Evolutionary conservation across 2,329 filamentous ascomycete species (phyloP).

Genomic region (Myriosclerotinia scirpicola): DNA sequence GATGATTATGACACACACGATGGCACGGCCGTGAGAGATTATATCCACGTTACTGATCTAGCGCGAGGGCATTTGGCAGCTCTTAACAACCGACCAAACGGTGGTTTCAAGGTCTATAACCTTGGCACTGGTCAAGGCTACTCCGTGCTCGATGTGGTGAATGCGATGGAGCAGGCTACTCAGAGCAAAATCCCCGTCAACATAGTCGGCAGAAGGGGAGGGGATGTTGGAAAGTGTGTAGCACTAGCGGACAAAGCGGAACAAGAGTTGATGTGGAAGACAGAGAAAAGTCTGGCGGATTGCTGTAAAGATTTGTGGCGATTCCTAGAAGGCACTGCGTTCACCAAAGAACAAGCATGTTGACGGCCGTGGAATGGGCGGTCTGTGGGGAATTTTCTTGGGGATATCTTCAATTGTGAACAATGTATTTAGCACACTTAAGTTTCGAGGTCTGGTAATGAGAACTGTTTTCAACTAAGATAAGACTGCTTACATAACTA

Average conservation of each 20-base stretch:
- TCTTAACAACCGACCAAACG: conserved; percentile 40
- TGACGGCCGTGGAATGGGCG: neutral
- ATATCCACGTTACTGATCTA: conserved; percentile 66
- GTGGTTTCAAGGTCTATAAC: conserved; percentile 48
- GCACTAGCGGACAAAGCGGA: conserved; percentile 45
- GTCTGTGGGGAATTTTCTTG: neutral
- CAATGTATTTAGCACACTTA: neutral
- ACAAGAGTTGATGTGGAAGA: conserved; percentile 47
- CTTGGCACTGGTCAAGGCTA: conserved; percentile 49
- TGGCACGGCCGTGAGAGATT: conserved; percentile 66
- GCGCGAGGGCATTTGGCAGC: conserved; percentile 64
- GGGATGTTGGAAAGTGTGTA: conserved; percentile 48
- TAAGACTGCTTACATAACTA: conserved; percentile 16
- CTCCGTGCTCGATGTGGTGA: conserved; percentile 48
- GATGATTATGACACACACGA: conserved; percentile 65
- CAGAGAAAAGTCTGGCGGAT: conserved; percentile 34
- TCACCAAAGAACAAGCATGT: conserved; percentile 1
- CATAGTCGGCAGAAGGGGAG: conserved; percentile 44
- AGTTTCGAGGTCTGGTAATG: neutral
- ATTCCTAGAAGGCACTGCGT: conserved; percentile 29
- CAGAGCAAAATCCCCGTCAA: conserved; percentile 43
- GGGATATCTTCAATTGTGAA: neutral
- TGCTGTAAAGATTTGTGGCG: conserved; percentile 35
- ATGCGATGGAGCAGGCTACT: conserved; percentile 44
- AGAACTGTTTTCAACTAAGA: conserved; percentile 1